These are phyloP conservation scores for Sporothrix brunneoviolacea DNA, from an alignment of 2,329 filamentous ascomycete genomes.

Conservation along the genomic window DNA sequence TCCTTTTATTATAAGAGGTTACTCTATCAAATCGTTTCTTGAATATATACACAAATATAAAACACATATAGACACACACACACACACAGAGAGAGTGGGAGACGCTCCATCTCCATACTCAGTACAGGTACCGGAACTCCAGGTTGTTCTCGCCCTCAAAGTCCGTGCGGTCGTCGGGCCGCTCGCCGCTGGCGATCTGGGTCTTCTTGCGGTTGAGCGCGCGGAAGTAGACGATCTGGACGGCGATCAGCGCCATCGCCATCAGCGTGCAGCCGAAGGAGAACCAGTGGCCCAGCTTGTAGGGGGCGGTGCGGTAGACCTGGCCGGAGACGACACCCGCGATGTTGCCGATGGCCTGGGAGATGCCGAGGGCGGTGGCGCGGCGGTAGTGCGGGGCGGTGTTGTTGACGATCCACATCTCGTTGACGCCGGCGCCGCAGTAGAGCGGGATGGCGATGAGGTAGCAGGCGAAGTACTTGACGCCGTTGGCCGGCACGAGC, in stretches of 20 bases:
- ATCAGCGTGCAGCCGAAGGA: neutral
- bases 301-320: slow-evolving; percentile 21
- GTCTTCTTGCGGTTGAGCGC: neutral
- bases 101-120: too few relatives aligned
- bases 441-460: slow-evolving; percentile 24
- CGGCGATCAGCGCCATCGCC: neutral
- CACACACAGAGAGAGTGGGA: too few relatives aligned
- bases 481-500: neutral
- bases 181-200: neutral
- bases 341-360: slow-evolving; percentile 22
- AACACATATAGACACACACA: too few relatives aligned
- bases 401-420: slow-evolving; percentile 24
- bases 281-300: neutral
- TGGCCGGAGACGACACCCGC: slow-evolving; percentile 24
- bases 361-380: slow-evolving; percentile 23
- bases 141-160: neutral
- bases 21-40: too few relatives aligned
- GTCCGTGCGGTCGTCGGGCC: neutral
- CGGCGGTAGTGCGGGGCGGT: slow-evolving; percentile 25
- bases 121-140: neutral
- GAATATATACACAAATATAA: too few relatives aligned
- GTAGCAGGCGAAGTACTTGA: neutral
- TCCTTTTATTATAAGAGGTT: too few relatives aligned
- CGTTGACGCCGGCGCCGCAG: slow-evolving; percentile 22
- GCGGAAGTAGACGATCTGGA: neutral